Conservation (phyloP, 2,329 filamentous ascomycete genomes). For the Exophiala mesophila region DNA sequence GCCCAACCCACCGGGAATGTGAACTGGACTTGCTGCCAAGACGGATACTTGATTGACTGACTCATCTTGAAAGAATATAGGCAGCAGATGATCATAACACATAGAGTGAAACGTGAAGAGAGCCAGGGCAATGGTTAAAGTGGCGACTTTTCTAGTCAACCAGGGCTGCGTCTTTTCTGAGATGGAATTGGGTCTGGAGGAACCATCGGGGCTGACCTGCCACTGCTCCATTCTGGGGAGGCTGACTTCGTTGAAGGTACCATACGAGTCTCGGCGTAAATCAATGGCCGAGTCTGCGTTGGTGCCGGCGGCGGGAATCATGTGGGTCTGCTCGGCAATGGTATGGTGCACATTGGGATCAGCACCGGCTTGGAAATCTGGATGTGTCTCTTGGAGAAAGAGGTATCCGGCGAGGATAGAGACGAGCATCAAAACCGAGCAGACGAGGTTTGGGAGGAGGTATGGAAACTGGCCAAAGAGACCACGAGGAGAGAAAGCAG, state of each 20-base stretch:
- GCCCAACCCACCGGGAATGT: conserved; percentile 61
- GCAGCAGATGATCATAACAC: conserved; percentile 87
- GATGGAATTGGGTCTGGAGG: conserved; percentile 30
- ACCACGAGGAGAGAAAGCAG: conserved; percentile 57
- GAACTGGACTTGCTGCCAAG: conserved; percentile 42
- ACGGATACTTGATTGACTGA: conserved; percentile 43
- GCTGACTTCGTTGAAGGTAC: conserved; percentile 61
- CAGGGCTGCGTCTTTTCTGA: conserved; percentile 44
- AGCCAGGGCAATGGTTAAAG: conserved; percentile 73
- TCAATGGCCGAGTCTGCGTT: conserved; percentile 69
- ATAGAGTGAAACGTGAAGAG: conserved; percentile 91
- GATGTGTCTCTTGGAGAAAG: conserved; percentile 82
- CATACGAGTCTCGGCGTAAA: conserved; percentile 72
- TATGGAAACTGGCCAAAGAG: conserved; percentile 79
- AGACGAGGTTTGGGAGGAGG: conserved; percentile 82
- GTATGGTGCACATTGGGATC: conserved; percentile 37
- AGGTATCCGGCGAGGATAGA: conserved; percentile 79
- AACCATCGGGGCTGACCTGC: conserved; percentile 47
- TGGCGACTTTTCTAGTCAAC: conserved; percentile 62
- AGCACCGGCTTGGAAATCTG: conserved; percentile 63
- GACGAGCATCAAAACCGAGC: conserved; percentile 67
- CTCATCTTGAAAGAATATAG: conserved; percentile 86
- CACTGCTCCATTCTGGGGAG: conserved; percentile 51
- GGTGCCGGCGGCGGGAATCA: conserved; percentile 69
- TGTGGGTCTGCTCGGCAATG: conserved; percentile 60